phyloP scores from a whole-genome alignment of 805 yeast species.

The Candida incommunis region DNA sequence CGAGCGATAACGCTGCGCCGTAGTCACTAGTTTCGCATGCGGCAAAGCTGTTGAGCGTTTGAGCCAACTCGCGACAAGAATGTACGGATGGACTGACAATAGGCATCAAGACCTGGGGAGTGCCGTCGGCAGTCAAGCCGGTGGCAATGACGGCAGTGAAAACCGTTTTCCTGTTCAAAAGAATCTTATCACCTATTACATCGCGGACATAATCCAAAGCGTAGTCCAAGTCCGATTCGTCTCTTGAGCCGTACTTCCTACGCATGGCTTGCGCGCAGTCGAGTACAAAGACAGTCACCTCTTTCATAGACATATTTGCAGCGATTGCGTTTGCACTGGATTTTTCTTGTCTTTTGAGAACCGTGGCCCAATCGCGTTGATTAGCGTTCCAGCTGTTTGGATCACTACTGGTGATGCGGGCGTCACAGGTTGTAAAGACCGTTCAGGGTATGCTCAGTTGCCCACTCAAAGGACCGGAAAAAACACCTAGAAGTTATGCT shows the following conservation, averaged over 20 bases:
- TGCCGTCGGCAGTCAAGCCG: background rate
- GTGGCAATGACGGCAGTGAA: background rate
- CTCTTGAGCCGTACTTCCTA: background rate
- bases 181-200: background rate
- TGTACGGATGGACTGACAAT: no score
- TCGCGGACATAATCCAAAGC: background rate
- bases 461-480: no score
- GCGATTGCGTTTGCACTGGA: no score
- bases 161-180: background rate
- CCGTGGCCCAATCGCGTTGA: no score
- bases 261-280: background rate
- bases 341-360: no score
- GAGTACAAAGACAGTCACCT: background rate
- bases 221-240: background rate
- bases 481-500: no score
- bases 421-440: no score
- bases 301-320: background rate
- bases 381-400: no score
- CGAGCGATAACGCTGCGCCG: background rate
- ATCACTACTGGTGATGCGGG: no score
- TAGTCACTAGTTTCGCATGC: background rate
- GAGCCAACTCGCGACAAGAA: no score
- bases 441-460: no score
- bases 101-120: no score
- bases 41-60: background rate